A percentile compares a stretch with the other conserved stretches of the same genome.
These are phyloP conservation scores for Geotrichum europaeum DNA, from an alignment of 1,139 yeast species.

Conservation along the genomic window DNA sequence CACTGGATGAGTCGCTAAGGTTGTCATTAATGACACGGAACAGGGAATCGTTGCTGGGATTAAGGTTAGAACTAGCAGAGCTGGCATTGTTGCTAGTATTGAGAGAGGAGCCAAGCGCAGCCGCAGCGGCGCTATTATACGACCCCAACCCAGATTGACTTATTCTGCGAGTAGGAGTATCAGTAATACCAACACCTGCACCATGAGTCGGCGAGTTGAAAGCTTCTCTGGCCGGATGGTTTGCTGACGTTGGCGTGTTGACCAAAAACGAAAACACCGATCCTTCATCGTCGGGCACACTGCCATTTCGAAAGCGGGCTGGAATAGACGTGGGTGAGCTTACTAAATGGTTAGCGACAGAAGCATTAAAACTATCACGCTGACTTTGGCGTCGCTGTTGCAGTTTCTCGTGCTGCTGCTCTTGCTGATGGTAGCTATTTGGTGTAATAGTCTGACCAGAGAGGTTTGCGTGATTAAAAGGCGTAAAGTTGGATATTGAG, in stretches of 20 bases:
- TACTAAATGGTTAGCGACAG: background rate
- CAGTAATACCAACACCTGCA: background rate
- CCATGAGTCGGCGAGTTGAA: background rate
- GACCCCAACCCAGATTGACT: slow-evolving; percentile 1
- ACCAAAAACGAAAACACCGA: slow-evolving; percentile 12
- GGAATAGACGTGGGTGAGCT: slow-evolving; percentile 1
- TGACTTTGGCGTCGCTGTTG: background rate
- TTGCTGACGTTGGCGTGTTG: slow-evolving; percentile 8
- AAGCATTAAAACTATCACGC: background rate
- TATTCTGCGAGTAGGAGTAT: background rate
- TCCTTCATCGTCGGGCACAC: slow-evolving; percentile 11
- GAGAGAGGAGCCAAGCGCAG: background rate
- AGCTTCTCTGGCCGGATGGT: background rate
- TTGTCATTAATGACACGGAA: background rate
- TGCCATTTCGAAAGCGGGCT: background rate
- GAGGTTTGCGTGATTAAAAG: slow-evolving; percentile 5
- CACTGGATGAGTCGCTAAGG: background rate
- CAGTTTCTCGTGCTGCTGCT: background rate
- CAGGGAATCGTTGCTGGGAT: background rate
- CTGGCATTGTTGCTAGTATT: background rate
- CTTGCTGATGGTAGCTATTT: background rate
- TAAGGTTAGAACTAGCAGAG: background rate
- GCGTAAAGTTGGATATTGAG: background rate
- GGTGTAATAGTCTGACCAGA: slow-evolving; percentile 11
- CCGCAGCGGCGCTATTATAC: slow-evolving; percentile 4